A percentile compares a stretch with the other conserved stretches of the same genome.
These are phyloP conservation scores for Globisporangium splendens DNA, from an alignment of 352 stramenopile species.

Conservation along the genomic window DNA sequence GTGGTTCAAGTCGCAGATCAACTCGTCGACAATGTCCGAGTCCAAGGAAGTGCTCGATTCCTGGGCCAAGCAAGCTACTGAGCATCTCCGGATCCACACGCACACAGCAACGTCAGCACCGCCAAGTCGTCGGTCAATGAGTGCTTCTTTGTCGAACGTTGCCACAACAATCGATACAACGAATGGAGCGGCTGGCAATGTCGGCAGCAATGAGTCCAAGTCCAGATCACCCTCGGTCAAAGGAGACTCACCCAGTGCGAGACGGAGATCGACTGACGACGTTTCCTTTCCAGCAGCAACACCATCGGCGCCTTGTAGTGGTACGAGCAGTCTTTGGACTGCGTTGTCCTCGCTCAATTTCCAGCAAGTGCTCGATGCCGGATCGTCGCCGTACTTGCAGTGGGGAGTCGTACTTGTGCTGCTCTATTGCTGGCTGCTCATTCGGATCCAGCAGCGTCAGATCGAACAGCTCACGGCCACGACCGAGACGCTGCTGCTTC, in stretches of 20 bases:
- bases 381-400: slow-evolving; percentile 18
- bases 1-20: slow-evolving; percentile 84
- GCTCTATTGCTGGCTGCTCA: slow-evolving; percentile 31
- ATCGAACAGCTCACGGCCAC: slow-evolving; percentile 37
- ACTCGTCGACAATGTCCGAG: slow-evolving; percentile 70
- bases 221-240: too few relatives aligned
- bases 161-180: too few relatives aligned
- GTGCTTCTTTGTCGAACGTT: too few relatives aligned
- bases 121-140: not conserved
- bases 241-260: too few relatives aligned
- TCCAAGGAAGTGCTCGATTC: slow-evolving; percentile 63
- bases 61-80: slow-evolving; percentile 51
- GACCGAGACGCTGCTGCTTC: slow-evolving; percentile 33
- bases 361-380: not conserved
- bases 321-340: not conserved
- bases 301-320: too few relatives aligned
- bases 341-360: not conserved
- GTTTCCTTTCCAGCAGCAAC: too few relatives aligned
- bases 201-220: too few relatives aligned
- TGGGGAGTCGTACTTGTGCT: slow-evolving; percentile 33
- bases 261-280: too few relatives aligned
- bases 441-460: slow-evolving; percentile 37
- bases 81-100: slow-evolving; percentile 37
- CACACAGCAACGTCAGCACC: slow-evolving; percentile 4
- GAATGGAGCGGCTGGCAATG: too few relatives aligned